These are phyloP conservation scores for Scheffersomyces lignosus DNA, from an alignment of 805 yeast genomes.

Conservation along the genomic window DNA sequence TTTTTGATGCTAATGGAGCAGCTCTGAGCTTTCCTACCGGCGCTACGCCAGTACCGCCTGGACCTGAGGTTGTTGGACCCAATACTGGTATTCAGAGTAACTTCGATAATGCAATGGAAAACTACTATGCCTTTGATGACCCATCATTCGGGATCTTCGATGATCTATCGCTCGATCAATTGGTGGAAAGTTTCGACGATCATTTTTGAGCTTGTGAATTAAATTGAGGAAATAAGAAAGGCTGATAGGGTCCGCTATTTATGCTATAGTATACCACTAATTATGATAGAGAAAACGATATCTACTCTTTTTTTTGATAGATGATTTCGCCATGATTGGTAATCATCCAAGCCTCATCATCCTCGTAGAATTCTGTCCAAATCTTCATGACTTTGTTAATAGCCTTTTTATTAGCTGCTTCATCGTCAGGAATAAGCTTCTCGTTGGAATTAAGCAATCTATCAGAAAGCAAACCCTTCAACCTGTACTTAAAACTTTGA, in stretches of 20 bases:
- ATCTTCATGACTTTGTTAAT: conserved; percentile 8
- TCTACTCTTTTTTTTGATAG: conserved; percentile 13
- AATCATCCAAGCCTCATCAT: conserved; percentile 12
- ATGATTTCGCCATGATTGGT: conserved; percentile 17
- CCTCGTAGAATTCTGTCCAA: conserved; percentile 16
- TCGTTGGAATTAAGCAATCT: conserved; percentile 14
- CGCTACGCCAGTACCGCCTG: too few species aligned
- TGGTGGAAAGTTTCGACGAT: neutral
- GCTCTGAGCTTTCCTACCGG: too few species aligned
- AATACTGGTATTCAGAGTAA: conserved; percentile 1
- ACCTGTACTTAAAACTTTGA: conserved; percentile 9
- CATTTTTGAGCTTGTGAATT: too few species aligned
- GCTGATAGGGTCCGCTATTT: too few species aligned
- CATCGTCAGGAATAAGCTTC: conserved; percentile 1
- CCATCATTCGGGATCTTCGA: conserved; percentile 11
- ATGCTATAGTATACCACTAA: too few species aligned
- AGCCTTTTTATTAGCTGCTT: neutral
- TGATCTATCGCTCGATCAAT: conserved; percentile 1
- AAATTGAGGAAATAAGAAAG: too few species aligned
- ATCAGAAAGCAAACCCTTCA: conserved; percentile 8
- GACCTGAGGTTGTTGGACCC: too few species aligned
- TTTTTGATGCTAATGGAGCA: neutral
- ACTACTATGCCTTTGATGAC: conserved; percentile 10
- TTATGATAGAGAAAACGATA: too few species aligned
- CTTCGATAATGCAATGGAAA: conserved; percentile 6